phyloP scores from a whole-genome alignment of 352 stramenopile genomes.

The Thalassiosira mediterranea region DNA sequence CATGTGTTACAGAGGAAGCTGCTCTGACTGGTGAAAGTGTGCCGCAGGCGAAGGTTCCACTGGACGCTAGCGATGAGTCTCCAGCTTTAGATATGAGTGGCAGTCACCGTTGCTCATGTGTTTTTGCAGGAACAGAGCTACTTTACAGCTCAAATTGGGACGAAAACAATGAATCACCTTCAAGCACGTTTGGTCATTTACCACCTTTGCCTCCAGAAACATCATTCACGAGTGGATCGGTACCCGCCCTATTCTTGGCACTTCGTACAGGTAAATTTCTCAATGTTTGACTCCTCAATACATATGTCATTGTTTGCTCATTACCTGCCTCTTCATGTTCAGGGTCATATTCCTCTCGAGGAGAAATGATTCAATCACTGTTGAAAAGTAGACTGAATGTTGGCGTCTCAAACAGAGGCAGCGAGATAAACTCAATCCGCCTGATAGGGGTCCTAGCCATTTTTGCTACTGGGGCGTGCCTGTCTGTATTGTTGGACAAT shows the following conservation, averaged over 20 bases:
- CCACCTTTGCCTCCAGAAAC: constrained; percentile 16
- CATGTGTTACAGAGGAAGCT: constrained; percentile 65
- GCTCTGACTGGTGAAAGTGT: constrained; percentile 73
- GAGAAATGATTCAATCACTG: constrained; percentile 58
- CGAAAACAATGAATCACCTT: too few relatives aligned
- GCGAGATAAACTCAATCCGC: constrained; percentile 53
- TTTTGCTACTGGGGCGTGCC: constrained; percentile 53
- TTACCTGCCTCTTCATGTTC: too few relatives aligned
- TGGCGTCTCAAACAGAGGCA: constrained; percentile 58
- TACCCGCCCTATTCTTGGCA: constrained; percentile 40
- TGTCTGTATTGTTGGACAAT: constrained; percentile 38
- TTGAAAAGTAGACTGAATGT: constrained; percentile 40
- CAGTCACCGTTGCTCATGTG: constrained; percentile 53
- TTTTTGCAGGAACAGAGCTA: constrained; percentile 73
- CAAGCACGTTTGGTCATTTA: constrained; percentile 9
- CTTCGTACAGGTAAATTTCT: too few relatives aligned
- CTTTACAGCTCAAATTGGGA: constrained; percentile 44
- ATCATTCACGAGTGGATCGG: not conserved
- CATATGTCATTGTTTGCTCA: too few relatives aligned
- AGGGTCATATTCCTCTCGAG: constrained; percentile 70
- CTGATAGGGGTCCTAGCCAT: constrained; percentile 51
- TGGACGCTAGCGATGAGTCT: constrained; percentile 21
- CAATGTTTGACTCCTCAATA: too few relatives aligned
- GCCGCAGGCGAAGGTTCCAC: constrained; percentile 61
- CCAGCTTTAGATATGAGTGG: constrained; percentile 53